A percentile compares a stretch with the other conserved stretches of the same genome.
These are phyloP conservation scores for Funneliformis mosseae DNA, from an alignment of 192 early-diverging fungal species.

Conservation along the genomic window DNA sequence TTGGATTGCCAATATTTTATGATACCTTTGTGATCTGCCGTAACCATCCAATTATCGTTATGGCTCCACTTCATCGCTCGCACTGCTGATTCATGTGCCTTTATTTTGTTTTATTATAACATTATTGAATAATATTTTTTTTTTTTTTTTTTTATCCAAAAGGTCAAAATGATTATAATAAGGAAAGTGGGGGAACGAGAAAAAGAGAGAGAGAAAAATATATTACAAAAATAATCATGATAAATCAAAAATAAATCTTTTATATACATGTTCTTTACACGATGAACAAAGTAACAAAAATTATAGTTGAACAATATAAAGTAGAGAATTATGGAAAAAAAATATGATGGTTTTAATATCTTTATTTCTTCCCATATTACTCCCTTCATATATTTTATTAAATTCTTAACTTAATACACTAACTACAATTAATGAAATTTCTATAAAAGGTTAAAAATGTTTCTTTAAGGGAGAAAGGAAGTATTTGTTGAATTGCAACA, in stretches of 20 bases:
- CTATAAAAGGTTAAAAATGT: neutral
- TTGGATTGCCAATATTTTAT: slow-evolving; percentile 99
- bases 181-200: neutral
- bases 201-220: neutral
- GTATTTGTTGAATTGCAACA: neutral
- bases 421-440: neutral
- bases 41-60: slow-evolving; percentile 94
- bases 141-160: neutral
- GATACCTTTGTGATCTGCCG: slow-evolving; percentile 85
- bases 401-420: neutral
- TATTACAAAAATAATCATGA: neutral
- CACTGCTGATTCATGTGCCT: slow-evolving; percentile 93
- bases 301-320: neutral
- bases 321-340: neutral
- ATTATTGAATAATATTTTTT: neutral
- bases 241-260: neutral
- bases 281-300: neutral
- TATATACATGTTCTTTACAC: neutral
- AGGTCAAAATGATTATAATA: neutral
- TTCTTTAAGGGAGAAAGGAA: neutral
- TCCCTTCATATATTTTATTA: neutral
- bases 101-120: slow-evolving; percentile 6
- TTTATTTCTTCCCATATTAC: neutral
- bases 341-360: neutral
- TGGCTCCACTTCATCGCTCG: slow-evolving; percentile 96